phyloP scores from a whole-genome alignment of 192 early-diverging fungal genomes.

The Coemansia sp. region DNA sequence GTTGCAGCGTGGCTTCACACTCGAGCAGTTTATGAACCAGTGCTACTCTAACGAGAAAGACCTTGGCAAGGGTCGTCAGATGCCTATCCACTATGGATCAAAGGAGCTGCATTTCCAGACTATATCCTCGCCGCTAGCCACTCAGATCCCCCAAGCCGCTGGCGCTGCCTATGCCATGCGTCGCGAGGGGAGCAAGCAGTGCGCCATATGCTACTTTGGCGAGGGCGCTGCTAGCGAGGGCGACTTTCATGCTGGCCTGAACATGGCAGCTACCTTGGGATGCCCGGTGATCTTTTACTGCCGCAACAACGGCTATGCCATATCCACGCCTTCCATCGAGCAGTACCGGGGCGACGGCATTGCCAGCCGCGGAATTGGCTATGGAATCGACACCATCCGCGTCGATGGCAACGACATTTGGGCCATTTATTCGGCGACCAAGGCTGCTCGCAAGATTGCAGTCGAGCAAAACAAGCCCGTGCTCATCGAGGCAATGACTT shows the following conservation, averaged over 20 bases:
- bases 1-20: constrained; percentile 91
- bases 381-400: constrained; percentile 96
- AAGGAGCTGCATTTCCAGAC: constrained; percentile 89
- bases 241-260: constrained; percentile 96
- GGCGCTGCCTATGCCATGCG: constrained; percentile 96
- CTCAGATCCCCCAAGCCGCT: constrained; percentile 97
- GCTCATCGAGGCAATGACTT: constrained; percentile 96
- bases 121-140: constrained; percentile 94
- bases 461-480: constrained; percentile 84
- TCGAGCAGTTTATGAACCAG: constrained; percentile 96
- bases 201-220: constrained; percentile 94
- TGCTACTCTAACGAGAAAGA: constrained; percentile 90
- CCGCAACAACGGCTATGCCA: constrained; percentile 99
- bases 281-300: constrained; percentile 95
- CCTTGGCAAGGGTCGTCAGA: constrained; percentile 94
- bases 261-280: constrained; percentile 93
- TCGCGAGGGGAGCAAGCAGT: constrained; percentile 72
- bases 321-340: constrained; percentile 91
- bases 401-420: constrained; percentile 98
- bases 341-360: constrained; percentile 99
- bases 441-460: constrained; percentile 80
- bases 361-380: constrained; percentile 90
- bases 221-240: constrained; percentile 98
- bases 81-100: constrained; percentile 97
- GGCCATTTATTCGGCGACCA: constrained; percentile 94